A percentile compares a stretch with the other conserved stretches of the same genome.
Conservation (phyloP, 257 asterid species). For the Eustoma russellianum region DNA sequence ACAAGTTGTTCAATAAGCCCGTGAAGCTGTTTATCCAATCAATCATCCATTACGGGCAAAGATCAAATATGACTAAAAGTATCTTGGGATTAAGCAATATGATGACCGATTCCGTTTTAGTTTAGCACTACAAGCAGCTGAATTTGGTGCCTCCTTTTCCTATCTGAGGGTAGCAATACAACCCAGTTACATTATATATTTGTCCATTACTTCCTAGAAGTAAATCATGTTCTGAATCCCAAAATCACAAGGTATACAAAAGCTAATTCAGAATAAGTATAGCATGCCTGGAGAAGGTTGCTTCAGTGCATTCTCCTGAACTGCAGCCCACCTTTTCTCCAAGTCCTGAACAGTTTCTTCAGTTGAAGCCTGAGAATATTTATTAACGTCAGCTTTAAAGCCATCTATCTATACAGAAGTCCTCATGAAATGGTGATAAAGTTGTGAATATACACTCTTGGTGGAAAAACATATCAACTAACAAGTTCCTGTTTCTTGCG, state of each 20-base stretch:
- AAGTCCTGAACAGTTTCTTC: slow-evolving; percentile 52
- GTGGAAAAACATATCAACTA: slow-evolving; percentile 12
- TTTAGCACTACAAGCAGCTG: too few relatives aligned
- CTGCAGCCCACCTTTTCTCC: slow-evolving; percentile 59
- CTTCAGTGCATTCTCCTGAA: slow-evolving; percentile 66
- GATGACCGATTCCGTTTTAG: too few relatives aligned
- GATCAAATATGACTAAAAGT: too few relatives aligned
- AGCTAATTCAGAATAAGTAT: background rate
- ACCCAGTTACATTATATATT: too few relatives aligned
- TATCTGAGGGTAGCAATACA: too few relatives aligned
- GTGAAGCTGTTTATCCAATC: slow-evolving; percentile 89
- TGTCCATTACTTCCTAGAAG: too few relatives aligned
- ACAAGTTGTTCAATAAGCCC: slow-evolving; percentile 89
- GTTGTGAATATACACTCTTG: background rate
- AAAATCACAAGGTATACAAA: background rate
- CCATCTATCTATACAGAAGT: too few relatives aligned
- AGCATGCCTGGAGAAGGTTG: slow-evolving; percentile 77
- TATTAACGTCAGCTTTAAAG: too few relatives aligned
- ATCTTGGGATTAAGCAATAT: too few relatives aligned
- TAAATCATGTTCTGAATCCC: too few relatives aligned
- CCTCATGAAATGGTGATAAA: background rate
- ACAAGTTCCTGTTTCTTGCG: slow-evolving; percentile 69
- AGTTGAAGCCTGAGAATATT: slow-evolving; percentile 39
- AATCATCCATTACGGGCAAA: too few relatives aligned
- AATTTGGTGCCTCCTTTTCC: too few relatives aligned